phyloP scores from a whole-genome alignment of 208 protist genomes.

The Perkinsela sp. region DNA sequence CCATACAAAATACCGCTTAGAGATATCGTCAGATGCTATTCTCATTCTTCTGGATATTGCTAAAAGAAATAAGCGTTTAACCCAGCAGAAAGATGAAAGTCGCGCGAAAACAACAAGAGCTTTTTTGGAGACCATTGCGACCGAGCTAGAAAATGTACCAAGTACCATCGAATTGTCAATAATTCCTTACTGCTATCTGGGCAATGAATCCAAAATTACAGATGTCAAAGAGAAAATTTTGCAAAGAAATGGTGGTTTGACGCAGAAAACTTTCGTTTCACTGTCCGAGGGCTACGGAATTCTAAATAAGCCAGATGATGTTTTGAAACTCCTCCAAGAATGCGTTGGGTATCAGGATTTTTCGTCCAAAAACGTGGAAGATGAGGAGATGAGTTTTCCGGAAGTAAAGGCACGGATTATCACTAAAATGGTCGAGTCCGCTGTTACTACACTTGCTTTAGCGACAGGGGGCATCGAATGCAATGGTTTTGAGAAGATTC shows the following conservation, averaged over 20 bases:
- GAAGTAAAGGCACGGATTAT: background rate
- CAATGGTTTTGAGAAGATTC: background rate
- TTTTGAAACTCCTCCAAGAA: background rate
- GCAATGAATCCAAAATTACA: background rate
- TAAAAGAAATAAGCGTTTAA: background rate
- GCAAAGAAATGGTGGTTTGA: background rate
- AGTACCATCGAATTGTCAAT: background rate
- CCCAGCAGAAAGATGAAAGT: background rate
- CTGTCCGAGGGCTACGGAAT: background rate
- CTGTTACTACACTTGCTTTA: background rate
- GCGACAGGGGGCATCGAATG: background rate
- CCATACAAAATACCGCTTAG: background rate
- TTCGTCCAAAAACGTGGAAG: background rate
- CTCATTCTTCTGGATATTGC: background rate
- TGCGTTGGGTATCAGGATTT: background rate
- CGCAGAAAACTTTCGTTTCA: background rate
- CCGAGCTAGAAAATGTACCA: background rate
- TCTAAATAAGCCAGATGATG: background rate
- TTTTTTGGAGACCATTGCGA: background rate
- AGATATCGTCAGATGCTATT: conserved; percentile 1
- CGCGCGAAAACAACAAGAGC: background rate
- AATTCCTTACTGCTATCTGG: background rate
- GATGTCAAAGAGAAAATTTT: background rate
- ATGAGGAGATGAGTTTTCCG: background rate
- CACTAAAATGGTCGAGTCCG: background rate